Conservation (phyloP, 2,329 filamentous ascomycete genomes). For the Ophiostoma angusticollis region DNA sequence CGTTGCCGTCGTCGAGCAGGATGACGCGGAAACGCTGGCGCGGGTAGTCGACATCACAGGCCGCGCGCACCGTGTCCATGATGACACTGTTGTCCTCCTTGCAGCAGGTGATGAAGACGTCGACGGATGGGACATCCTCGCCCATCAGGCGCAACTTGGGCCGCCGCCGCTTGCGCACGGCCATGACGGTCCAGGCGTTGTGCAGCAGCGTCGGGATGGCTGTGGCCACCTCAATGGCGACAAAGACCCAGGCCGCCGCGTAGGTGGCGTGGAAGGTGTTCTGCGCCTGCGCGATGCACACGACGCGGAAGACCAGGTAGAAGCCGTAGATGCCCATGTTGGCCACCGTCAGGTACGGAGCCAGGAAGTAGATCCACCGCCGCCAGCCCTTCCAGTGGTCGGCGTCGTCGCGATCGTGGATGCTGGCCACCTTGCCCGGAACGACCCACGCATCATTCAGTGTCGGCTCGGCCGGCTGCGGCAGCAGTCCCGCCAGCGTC, state of each 20-base stretch:
- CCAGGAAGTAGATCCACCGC: conserved; percentile 25
- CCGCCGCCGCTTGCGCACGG: conserved; percentile 19
- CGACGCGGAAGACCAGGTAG: conserved; percentile 39
- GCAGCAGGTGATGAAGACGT: conserved; percentile 45
- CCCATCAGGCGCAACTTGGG: conserved; percentile 40
- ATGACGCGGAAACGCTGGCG: conserved; percentile 38
- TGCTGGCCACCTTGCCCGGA: conserved; percentile 23
- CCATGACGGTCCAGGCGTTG: conserved; percentile 15
- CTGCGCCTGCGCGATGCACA: conserved; percentile 40
- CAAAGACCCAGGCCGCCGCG: conserved; percentile 36
- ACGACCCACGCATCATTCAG: conserved; percentile 22
- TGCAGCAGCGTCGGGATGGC: conserved; percentile 14
- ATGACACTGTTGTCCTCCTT: conserved; percentile 43
- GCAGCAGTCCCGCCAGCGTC: conserved; percentile 28
- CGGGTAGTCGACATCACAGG: conserved; percentile 43
- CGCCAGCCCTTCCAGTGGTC: conserved; percentile 35
- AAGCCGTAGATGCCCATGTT: conserved; percentile 30
- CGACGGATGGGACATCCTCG: conserved; percentile 38
- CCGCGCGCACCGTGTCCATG: conserved; percentile 42
- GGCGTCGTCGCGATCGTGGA: conserved; percentile 31
- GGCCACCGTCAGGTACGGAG: conserved; percentile 27
- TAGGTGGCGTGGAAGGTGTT: conserved; percentile 26
- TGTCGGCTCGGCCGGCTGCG: conserved; percentile 17
- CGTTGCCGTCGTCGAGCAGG: conserved; percentile 42
- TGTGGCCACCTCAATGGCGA: conserved; percentile 15